phyloP scores from a whole-genome alignment of 208 protist species.

The Leptomonas pyrrhocoris region DNA sequence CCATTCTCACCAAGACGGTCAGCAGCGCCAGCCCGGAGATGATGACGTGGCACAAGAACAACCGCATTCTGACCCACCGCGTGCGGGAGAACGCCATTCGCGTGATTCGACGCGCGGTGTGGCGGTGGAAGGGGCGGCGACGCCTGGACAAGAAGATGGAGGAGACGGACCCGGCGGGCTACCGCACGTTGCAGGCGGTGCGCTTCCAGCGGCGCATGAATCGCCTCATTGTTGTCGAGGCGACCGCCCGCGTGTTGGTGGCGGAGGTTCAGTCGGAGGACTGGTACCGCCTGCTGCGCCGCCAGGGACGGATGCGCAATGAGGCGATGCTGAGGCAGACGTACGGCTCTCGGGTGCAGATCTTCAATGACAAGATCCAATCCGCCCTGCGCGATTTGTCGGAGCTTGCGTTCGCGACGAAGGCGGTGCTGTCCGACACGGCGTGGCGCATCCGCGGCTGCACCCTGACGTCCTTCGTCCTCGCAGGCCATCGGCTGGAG shows the following conservation, averaged over 20 bases:
- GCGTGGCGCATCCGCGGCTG: conserved; percentile 18
- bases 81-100: conserved; percentile 42
- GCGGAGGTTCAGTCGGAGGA: conserved; percentile 52
- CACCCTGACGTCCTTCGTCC: conserved; percentile 27
- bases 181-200: conserved; percentile 35
- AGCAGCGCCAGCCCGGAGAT: conserved; percentile 42
- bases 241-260: conserved; percentile 50
- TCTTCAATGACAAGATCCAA: conserved; percentile 50
- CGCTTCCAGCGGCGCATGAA: conserved; percentile 41
- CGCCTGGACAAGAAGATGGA: conserved; percentile 33
- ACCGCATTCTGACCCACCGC: conserved; percentile 38
- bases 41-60: conserved; percentile 58
- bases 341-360: conserved; percentile 41
- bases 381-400: conserved; percentile 30
- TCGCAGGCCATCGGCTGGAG: conserved; percentile 40
- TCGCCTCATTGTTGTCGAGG: conserved; percentile 48
- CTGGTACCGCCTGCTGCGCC: conserved; percentile 42
- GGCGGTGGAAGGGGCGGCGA: conserved; percentile 53
- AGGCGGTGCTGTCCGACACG: conserved; percentile 23
- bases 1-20: conserved; percentile 39
- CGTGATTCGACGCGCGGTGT: conserved; percentile 55
- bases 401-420: conserved; percentile 36
- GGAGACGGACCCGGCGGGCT: conserved; percentile 36
- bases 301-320: conserved; percentile 47
- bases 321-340: conserved; percentile 60